Evolutionary conservation across 768 basidiomycete species (phyloP).

Genomic region (Nidula microcarpa): DNA sequence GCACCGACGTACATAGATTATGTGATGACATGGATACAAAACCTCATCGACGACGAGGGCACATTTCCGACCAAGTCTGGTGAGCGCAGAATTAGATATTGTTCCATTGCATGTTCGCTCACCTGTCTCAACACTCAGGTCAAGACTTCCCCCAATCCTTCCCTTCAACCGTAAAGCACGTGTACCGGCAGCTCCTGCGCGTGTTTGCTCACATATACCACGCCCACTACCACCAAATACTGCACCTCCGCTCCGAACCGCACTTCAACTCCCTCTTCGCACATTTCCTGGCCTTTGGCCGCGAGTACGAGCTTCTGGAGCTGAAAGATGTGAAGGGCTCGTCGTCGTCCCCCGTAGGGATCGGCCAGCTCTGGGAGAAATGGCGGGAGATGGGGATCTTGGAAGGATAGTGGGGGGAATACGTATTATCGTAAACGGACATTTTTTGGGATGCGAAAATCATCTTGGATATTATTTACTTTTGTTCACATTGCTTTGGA

Average conservation of each 20-base stretch:
- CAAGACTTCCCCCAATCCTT: slow-evolving; percentile 88
- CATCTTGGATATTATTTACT: neutral
- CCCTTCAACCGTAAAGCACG: slow-evolving; percentile 88
- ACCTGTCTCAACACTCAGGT: slow-evolving; percentile 39
- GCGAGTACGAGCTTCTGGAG: slow-evolving; percentile 90
- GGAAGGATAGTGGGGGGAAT: slow-evolving; percentile 31
- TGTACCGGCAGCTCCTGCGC: slow-evolving; percentile 94
- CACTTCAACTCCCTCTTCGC: slow-evolving; percentile 98
- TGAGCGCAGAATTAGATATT: slow-evolving; percentile 29
- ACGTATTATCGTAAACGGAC: too few relatives aligned
- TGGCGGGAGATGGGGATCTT: slow-evolving; percentile 90
- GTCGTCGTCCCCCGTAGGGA: slow-evolving; percentile 59
- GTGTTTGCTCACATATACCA: slow-evolving; percentile 99
- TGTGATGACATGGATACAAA: slow-evolving; percentile 98
- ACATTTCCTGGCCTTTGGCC: slow-evolving; percentile 95
- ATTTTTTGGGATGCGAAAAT: neutral
- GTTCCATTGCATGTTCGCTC: neutral
- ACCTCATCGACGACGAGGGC: slow-evolving; percentile 88
- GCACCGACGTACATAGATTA: slow-evolving; percentile 98
- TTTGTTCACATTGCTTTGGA: too few relatives aligned
- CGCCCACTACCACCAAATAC: slow-evolving; percentile 86
- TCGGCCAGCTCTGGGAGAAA: slow-evolving; percentile 80
- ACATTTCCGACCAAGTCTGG: slow-evolving; percentile 95
- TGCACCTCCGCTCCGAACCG: slow-evolving; percentile 92
- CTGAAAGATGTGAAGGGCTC: slow-evolving; percentile 84